Base-by-base conservation (phyloP, 805 yeast genomes). In the Kazachstania africana region DNA sequence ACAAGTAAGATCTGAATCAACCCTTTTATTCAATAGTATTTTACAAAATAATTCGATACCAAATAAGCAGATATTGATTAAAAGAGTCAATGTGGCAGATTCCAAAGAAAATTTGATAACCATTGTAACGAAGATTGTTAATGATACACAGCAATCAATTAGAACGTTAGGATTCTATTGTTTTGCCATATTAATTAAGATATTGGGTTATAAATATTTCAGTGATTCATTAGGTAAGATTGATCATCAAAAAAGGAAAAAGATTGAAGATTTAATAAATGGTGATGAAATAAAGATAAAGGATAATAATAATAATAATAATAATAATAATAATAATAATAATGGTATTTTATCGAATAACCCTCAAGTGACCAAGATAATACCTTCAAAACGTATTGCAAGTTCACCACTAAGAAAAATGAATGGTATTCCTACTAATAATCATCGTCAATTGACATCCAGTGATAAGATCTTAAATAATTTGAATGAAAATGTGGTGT, bases 71-170 rank as follows among this genome's bases (percentile, higher is more conserved):
- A 32, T 17, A 32, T 33, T 4, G 27, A 42, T 15, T 27, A 31
- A 30, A 31, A 36, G 22, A 26, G 28, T 24, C 29, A 37, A 15
- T 27, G 39, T 27, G 19, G 43, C 36, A 27, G 26, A 16, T 26
- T 29, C n/a, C 22, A 8, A 19, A 19, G 22, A 8, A 19, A 19
- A n/a, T n/a, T n/a, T n/a, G n/a, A n/a, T n/a, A n/a, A n/a, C n/a
- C n/a, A n/a, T n/a, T 2, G 68, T 75, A 1, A 62, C 70, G 6
- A 81, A 77, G 44, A 61, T 82, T n/a, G 67, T 84, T 26, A 63
- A 71, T 25, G 98, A 91, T 43, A 75, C 94, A 0, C 81, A 78
- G 49, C 93, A 84, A 29, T 81, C 88, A 1, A 78, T 82, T 2
- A 71, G 98, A 48, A 70, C 75, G 31, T 74, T 76, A 4, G 78